phyloP scores from a whole-genome alignment of 2,329 filamentous ascomycete species.

The Bipolaris gigantea region DNA sequence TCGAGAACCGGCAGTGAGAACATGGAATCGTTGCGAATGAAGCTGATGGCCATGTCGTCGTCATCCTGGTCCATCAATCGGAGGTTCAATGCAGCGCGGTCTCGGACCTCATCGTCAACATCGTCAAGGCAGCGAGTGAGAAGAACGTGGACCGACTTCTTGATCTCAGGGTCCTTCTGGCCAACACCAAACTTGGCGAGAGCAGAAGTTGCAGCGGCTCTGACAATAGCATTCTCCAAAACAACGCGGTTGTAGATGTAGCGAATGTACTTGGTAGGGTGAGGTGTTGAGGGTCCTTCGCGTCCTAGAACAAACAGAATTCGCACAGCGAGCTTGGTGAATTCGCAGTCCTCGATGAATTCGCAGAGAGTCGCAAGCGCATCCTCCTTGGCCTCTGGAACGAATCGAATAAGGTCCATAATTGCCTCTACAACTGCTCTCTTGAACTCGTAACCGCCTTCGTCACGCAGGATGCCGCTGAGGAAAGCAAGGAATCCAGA shows the following conservation, averaged over 20 bases:
- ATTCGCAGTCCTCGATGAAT: slow-evolving; percentile 99
- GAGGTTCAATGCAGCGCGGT: slow-evolving; percentile 90
- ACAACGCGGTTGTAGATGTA: slow-evolving; percentile 99
- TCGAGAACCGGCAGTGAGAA: slow-evolving; percentile 94
- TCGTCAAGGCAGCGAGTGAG: slow-evolving; percentile 94
- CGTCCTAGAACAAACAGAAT: slow-evolving; percentile 92
- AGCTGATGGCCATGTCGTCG: slow-evolving; percentile 81
- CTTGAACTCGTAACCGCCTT: slow-evolving; percentile 99
- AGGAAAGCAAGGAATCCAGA: slow-evolving; percentile 97
- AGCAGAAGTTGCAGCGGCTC: slow-evolving; percentile 92
- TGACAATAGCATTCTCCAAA: slow-evolving; percentile 92
- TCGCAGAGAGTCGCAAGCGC: slow-evolving; percentile 95
- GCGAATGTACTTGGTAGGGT: slow-evolving; percentile 97
- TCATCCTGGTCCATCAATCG: slow-evolving; percentile 84
- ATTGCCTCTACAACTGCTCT: slow-evolving; percentile 97
- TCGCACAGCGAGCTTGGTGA: slow-evolving; percentile 94
- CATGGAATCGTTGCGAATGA: slow-evolving; percentile 96
- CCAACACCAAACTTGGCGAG: slow-evolving; percentile 94
- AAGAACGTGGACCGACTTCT: slow-evolving; percentile 90
- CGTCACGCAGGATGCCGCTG: slow-evolving; percentile 92
- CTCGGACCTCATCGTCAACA: slow-evolving; percentile 94
- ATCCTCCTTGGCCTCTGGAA: slow-evolving; percentile 79
- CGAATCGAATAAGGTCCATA: slow-evolving; percentile 99
- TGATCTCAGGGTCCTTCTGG: slow-evolving; percentile 94
- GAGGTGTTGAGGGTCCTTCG: slow-evolving; percentile 91